These are phyloP conservation scores for Lophiotrema nucula DNA, from an alignment of 495 filamentous ascomycete species.

Conservation along the genomic window DNA sequence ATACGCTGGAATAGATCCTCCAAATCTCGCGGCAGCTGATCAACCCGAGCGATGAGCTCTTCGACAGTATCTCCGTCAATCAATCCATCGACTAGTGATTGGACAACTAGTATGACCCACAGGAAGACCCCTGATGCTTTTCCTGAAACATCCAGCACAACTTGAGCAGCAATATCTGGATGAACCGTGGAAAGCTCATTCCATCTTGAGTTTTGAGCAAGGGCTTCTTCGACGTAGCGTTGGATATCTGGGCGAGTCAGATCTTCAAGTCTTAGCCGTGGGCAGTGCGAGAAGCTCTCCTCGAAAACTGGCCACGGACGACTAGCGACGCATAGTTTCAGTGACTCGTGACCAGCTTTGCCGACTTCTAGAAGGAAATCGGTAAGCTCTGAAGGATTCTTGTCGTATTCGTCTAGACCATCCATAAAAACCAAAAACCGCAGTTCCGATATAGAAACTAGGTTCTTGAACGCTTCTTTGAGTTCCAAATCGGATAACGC, in stretches of 20 bases:
- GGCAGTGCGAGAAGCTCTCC: background rate
- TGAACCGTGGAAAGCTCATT: background rate
- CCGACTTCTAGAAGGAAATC: background rate
- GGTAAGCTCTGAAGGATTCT: background rate
- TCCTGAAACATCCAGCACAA: background rate
- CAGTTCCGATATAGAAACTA: background rate
- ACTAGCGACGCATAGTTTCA: constrained; percentile 18
- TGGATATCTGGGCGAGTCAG: constrained; percentile 8
- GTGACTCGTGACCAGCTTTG: background rate
- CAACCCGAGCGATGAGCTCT: background rate
- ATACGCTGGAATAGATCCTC: constrained; percentile 14
- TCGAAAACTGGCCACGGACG: constrained; percentile 13
- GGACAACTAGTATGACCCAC: constrained; percentile 8
- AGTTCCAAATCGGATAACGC: background rate
- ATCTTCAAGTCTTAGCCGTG: constrained; percentile 1
- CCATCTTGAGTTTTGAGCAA: background rate
- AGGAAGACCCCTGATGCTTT: constrained; percentile 17
- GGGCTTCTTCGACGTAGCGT: background rate
- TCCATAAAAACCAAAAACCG: constrained; percentile 11
- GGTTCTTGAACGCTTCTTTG: background rate
- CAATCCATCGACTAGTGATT: constrained; percentile 2
- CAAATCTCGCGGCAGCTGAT: background rate
- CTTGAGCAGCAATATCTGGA: background rate
- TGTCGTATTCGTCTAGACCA: constrained; percentile 16
- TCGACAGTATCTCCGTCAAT: background rate